Base-by-base conservation (phyloP, 2,329 filamentous ascomycete species). In the Cladosporium sp. region DNA sequence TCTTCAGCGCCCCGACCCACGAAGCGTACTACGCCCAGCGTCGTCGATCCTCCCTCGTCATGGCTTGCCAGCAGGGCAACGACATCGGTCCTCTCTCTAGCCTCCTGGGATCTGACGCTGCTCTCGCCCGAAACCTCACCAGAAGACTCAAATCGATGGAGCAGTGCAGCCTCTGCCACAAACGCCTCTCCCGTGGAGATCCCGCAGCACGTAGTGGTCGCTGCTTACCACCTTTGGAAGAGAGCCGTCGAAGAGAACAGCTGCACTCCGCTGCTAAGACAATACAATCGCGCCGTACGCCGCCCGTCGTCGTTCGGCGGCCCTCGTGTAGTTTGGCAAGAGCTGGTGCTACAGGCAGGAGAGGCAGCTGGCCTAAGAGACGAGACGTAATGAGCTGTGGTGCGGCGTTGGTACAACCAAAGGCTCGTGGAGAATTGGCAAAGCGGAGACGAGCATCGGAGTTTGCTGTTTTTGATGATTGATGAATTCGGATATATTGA, bases 401-500 rank as follows among this genome's bases (percentile, higher is more conserved):
- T 16, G 49, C 50, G 35, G 49, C 35, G 1, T 21, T 37, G 35
- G 16, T 63, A n/a, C 61, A 52, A 46, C 33, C 46, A 16, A 62
- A 62, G 16, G 12, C 21, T 52, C 46, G 46, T 3, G 46, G 29
- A 1, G 50, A 63, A 5, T 31, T 63, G 50, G 61, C 50, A 16
- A 63, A 29, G 50, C 35, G 61, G 12, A 44, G 61, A 26, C 59
- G 59, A 35, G 61, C 50, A 26, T 63, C 61, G 35, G 61, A 63
- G 50, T 63, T 63, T 33, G 61, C 61, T 23, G 61, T 63, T 5
- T 63, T 63, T n/a, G 61, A 63, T n/a, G 61, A 63, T 56, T 63
- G 61, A 63, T 21, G 28, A 33, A 28, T n/a, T 1, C 6, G n/a
- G 40, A 46, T n/a, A 46, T 40, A 35, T 40, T 18, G 35, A 40